Conservation (phyloP, 192 early-diverging fungal genomes). For the Rhizophagus clarus region DNA sequence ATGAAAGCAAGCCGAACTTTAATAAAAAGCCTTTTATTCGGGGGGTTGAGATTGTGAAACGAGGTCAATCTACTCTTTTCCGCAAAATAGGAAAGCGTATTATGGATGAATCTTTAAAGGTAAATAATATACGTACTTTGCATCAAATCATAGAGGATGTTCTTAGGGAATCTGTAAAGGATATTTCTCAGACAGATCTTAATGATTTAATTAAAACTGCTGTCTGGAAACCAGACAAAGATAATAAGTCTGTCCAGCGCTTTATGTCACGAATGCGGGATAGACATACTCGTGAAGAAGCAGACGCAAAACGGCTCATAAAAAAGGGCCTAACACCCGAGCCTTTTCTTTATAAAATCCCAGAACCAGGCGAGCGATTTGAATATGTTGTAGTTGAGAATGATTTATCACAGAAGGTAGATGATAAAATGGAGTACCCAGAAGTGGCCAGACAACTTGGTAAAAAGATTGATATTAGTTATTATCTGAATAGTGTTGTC, state of each 20-base stretch:
- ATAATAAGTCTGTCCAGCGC: neutral
- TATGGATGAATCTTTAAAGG: too few relatives aligned
- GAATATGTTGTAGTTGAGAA: neutral
- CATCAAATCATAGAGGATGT: too few relatives aligned
- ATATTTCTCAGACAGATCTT: neutral
- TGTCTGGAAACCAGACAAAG: neutral
- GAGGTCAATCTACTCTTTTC: too few relatives aligned
- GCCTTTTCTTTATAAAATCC: neutral
- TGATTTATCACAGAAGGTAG: neutral
- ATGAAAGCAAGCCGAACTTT: too few relatives aligned
- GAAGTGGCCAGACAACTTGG: neutral
- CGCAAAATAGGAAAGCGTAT: too few relatives aligned
- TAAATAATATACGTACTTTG: too few relatives aligned
- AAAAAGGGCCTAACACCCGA: neutral
- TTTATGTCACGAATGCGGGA: neutral
- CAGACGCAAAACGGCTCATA: neutral
- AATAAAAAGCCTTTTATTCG: too few relatives aligned
- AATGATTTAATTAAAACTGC: constrained; percentile 8
- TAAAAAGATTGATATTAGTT: neutral
- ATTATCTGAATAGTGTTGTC: too few relatives aligned
- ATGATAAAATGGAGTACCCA: neutral
- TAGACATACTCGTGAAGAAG: neutral
- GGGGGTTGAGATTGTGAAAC: too few relatives aligned
- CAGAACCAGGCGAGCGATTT: neutral
- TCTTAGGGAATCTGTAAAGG: too few relatives aligned